phyloP scores from a whole-genome alignment of 495 filamentous ascomycete species.

The Penicillium dipodomyicola region DNA sequence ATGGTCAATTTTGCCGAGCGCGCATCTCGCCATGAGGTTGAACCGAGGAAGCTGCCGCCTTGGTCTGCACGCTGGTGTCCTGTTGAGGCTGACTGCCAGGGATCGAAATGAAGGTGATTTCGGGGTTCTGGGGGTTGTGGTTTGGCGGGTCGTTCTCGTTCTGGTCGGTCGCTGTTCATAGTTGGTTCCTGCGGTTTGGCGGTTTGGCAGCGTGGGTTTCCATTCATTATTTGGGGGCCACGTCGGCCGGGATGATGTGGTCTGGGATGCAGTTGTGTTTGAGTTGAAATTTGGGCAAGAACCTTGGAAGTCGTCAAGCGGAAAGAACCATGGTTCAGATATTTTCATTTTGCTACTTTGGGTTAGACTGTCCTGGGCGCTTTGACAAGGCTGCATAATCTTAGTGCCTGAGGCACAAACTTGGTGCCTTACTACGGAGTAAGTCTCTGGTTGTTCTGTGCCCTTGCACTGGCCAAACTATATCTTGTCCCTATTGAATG shows the following conservation, averaged over 20 bases:
- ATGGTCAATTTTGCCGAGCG: slow-evolving; percentile 61
- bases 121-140: slow-evolving; percentile 4
- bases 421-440: too few relatives aligned
- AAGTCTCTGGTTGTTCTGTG: too few relatives aligned
- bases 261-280: neutral
- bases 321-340: slow-evolving; percentile 16
- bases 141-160: neutral
- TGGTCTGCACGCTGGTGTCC: slow-evolving; percentile 75
- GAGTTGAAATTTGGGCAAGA: slow-evolving; percentile 2
- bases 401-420: too few relatives aligned
- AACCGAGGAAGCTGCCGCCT: slow-evolving; percentile 47
- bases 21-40: slow-evolving; percentile 68
- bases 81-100: slow-evolving; percentile 76
- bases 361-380: slow-evolving; percentile 9
- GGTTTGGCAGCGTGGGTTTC: neutral
- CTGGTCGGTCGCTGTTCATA: neutral
- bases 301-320: slow-evolving; percentile 7
- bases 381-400: neutral
- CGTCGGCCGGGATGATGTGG: neutral
- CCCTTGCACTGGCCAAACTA: too few relatives aligned
- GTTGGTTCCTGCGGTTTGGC: neutral
- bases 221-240: neutral
- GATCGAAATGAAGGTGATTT: slow-evolving; percentile 62
- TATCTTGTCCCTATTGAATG: too few relatives aligned
- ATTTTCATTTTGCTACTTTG: slow-evolving; percentile 25